Percentiles rank a stretch among this genome's conserved stretches.
phyloP scores from a whole-genome alignment of 2,329 filamentous ascomycete genomes.

The Fusarium euwallaceae region DNA sequence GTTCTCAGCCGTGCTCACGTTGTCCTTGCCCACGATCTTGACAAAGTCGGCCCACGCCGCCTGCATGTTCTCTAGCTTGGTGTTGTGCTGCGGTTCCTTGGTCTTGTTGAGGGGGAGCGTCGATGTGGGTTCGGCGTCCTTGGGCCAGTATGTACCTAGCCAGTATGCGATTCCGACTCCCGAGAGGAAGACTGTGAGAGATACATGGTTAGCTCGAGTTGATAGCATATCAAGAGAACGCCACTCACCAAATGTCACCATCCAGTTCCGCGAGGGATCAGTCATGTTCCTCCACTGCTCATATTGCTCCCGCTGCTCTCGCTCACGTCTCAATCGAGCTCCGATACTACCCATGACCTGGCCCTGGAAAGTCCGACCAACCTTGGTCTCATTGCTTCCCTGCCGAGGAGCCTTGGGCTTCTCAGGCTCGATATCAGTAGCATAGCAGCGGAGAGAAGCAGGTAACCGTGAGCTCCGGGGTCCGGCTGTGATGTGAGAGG shows the following conservation, averaged over 20 bases:
- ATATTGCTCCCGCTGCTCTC: slow-evolving; percentile 65
- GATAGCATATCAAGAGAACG: neutral
- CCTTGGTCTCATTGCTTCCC: slow-evolving; percentile 53
- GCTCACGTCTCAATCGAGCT: slow-evolving; percentile 67
- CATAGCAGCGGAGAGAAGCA: slow-evolving; percentile 46
- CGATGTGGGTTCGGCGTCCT: slow-evolving; percentile 64
- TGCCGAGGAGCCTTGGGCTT: slow-evolving; percentile 48
- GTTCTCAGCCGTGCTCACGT: slow-evolving; percentile 71
- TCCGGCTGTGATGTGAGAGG: slow-evolving; percentile 27
- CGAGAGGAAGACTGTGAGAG: slow-evolving; percentile 62
- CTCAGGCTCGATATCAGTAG: slow-evolving; percentile 54
- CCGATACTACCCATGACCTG: slow-evolving; percentile 72
- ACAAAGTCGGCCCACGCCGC: slow-evolving; percentile 79
- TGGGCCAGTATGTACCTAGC: slow-evolving; percentile 68
- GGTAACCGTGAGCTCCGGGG: slow-evolving; percentile 34
- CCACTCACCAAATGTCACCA: slow-evolving; percentile 66
- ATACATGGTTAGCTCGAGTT: slow-evolving; percentile 13
- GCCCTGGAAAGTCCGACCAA: slow-evolving; percentile 64
- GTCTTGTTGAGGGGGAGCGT: slow-evolving; percentile 70
- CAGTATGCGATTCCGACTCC: slow-evolving; percentile 68
- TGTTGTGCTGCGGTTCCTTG: slow-evolving; percentile 67
- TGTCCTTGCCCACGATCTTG: slow-evolving; percentile 72
- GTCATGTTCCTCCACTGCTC: slow-evolving; percentile 57
- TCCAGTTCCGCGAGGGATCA: slow-evolving; percentile 62
- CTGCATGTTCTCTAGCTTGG: slow-evolving; percentile 73